A percentile compares a stretch with the other conserved stretches of the same genome.
Conservation (phyloP, 148 eudicot genomes). For the Camellia japonica region DNA sequence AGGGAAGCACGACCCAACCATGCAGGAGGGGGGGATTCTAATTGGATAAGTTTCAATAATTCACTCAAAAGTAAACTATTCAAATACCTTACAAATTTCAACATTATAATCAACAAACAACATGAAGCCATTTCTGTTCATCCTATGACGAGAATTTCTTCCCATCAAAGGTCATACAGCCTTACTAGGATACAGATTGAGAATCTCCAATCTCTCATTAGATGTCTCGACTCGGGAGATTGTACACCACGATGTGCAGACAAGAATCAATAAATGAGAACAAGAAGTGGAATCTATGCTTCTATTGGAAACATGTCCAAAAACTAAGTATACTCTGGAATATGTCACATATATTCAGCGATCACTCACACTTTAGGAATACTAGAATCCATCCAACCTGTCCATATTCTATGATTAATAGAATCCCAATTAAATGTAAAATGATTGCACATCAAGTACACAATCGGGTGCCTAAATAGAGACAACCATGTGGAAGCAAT, state of each 20-base stretch:
- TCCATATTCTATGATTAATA: not conserved
- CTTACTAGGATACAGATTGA: not conserved
- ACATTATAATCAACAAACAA: no score
- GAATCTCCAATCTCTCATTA: conserved; percentile 5
- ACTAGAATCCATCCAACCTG: conserved; percentile 8
- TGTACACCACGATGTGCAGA: not conserved
- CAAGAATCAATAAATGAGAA: not conserved
- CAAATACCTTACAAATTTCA: no score
- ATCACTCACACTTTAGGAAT: not conserved
- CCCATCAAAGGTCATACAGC: no score
- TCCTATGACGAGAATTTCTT: no score
- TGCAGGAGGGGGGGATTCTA: no score
- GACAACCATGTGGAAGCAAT: not conserved
- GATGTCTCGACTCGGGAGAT: not conserved
- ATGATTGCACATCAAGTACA: not conserved
- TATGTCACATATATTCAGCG: not conserved
- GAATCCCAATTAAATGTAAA: not conserved
- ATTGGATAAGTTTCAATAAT: not conserved
- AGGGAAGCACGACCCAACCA: no score
- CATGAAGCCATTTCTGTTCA: no score
- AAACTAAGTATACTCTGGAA: not conserved
- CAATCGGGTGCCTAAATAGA: conserved; percentile 5
- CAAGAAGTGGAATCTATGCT: not conserved
- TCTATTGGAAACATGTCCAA: conserved; percentile 2
- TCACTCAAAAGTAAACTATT: not conserved